Conservation (phyloP, 2,329 filamentous ascomycete genomes). For the Neofusicoccum laricinum region DNA sequence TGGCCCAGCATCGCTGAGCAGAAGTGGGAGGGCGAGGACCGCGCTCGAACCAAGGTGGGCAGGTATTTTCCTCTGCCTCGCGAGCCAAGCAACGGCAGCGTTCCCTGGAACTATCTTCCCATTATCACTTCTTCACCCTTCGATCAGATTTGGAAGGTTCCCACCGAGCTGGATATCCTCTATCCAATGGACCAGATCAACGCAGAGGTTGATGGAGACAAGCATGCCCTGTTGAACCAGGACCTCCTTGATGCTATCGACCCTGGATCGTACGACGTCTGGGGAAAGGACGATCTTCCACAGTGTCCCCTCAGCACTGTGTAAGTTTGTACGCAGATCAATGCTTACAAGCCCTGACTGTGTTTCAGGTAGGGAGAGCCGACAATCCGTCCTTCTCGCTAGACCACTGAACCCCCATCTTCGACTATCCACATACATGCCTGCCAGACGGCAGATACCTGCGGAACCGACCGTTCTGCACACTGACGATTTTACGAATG, state of each 20-base stretch:
- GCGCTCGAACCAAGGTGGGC: slow-evolving; percentile 42
- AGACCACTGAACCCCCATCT: background rate
- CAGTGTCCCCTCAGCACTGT: background rate
- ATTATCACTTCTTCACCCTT: slow-evolving; percentile 37
- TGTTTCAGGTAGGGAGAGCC: background rate
- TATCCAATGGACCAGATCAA: slow-evolving; percentile 34
- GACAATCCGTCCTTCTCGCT: background rate
- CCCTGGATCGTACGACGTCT: slow-evolving; percentile 7
- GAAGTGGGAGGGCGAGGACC: slow-evolving; percentile 48
- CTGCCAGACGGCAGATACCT: background rate
- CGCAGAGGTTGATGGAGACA: slow-evolving; percentile 14
- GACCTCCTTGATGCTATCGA: slow-evolving; percentile 19
- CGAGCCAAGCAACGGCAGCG: slow-evolving; percentile 37
- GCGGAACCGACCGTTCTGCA: background rate
- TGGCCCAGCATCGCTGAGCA: slow-evolving; percentile 43
- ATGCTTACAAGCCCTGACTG: background rate
- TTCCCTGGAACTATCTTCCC: slow-evolving; percentile 42
- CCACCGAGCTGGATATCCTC: slow-evolving; percentile 36
- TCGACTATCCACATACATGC: background rate
- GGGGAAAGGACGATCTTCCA: background rate
- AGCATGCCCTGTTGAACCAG: slow-evolving; percentile 16
- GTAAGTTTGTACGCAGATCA: background rate
- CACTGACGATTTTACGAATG: background rate
- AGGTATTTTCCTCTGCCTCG: slow-evolving; percentile 44
- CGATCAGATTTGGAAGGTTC: slow-evolving; percentile 37